These are phyloP conservation scores for Rubus parviflorus DNA, from an alignment of 306 rosid genomes.

Conservation along the genomic window DNA sequence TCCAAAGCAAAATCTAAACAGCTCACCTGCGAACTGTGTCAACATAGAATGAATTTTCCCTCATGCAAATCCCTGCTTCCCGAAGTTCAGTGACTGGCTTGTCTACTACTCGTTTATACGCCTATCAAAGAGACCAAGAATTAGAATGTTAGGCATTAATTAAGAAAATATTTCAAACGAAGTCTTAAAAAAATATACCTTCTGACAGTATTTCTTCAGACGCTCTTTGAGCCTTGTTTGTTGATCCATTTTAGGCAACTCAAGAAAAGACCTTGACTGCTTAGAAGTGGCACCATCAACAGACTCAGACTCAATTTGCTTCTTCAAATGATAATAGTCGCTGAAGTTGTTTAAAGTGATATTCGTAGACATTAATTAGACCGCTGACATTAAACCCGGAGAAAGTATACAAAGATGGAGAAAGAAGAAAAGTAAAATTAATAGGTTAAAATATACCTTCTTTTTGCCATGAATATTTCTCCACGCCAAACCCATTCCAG, in stretches of 20 bases:
- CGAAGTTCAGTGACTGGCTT: conserved; percentile 90
- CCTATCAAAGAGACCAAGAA: conserved; percentile 50
- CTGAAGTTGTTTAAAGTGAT: conserved; percentile 47
- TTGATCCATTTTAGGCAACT: conserved; percentile 86
- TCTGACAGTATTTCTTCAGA: conserved; percentile 91
- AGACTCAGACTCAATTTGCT: conserved; percentile 91
- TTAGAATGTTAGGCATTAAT: conserved; percentile 35
- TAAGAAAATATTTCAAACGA: conserved; percentile 24
- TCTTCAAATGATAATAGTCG: conserved; percentile 89
- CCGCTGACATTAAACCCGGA: conserved; percentile 20
- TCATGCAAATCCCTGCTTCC: conserved; percentile 98
- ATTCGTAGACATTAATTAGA: conserved; percentile 27
- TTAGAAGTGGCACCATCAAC: conserved; percentile 55
- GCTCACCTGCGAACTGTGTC: conserved; percentile 97
- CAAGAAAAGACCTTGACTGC: conserved; percentile 77
- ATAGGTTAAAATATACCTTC: conserved; percentile 43
- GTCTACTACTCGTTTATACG: conserved; percentile 87
- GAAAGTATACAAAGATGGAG: conserved; percentile 14
- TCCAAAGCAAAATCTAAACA: conserved; percentile 19
- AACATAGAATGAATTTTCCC: conserved; percentile 96
- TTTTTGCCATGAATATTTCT: conserved; percentile 82
- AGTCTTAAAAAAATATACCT: conserved; percentile 49
- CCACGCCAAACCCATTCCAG: conserved; percentile 99
- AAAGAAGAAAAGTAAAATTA: not conserved
- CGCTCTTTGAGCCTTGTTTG: conserved; percentile 85